Evolutionary conservation across 2,329 filamentous ascomycete species (phyloP).

Genomic region (Chaetomium olivaceum): DNA sequence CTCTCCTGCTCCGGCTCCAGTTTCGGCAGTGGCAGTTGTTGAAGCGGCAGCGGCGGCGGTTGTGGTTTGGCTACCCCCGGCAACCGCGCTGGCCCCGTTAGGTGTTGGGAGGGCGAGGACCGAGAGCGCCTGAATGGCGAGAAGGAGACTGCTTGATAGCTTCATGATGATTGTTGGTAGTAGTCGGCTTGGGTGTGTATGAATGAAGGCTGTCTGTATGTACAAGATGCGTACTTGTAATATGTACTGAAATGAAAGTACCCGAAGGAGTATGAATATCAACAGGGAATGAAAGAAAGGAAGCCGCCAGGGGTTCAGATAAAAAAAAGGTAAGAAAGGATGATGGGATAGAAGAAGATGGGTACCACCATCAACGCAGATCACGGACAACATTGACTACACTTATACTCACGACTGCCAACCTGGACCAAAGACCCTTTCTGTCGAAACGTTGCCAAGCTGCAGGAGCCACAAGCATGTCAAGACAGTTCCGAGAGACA

Average conservation of each 20-base stretch:
- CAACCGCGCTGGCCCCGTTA: background rate
- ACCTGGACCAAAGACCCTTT: background rate
- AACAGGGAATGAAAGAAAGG: constrained; percentile 4
- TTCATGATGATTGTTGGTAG: constrained; percentile 26
- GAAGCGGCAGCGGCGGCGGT: constrained; percentile 9
- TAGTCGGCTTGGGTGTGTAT: background rate
- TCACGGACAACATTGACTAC: background rate
- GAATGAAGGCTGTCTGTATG: constrained; percentile 1
- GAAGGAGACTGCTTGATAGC: constrained; percentile 26
- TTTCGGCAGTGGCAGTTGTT: background rate
- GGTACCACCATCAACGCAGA: background rate
- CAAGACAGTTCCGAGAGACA: background rate
- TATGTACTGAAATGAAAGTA: constrained; percentile 2
- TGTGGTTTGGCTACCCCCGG: constrained; percentile 7
- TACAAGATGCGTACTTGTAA: background rate
- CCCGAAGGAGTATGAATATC: background rate
- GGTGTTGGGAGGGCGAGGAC: constrained; percentile 26
- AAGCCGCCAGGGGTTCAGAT: constrained; percentile 5
- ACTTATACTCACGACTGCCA: background rate
- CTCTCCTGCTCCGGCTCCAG: constrained; percentile 5
- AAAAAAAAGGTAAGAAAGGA: background rate
- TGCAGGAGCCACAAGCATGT: background rate
- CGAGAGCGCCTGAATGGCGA: constrained; percentile 31
- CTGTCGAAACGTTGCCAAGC: background rate
- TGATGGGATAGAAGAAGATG: background rate